A percentile compares a stretch with the other conserved stretches of the same genome.
Conservation (phyloP, 2,329 filamentous ascomycete species). For the Volutella citrinella region DNA sequence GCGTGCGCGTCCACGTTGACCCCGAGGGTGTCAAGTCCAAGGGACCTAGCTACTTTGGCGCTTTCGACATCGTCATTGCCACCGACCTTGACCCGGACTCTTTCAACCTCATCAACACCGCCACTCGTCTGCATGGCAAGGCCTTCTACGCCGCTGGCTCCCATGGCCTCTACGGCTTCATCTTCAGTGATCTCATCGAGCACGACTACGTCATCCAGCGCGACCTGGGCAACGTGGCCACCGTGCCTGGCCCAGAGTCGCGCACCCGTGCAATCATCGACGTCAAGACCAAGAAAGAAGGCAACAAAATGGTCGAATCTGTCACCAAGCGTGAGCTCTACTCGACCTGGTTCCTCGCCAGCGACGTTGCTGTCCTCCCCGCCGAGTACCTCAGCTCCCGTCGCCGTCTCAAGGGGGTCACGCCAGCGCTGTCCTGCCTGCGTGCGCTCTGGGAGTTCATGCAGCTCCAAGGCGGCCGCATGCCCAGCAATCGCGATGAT, state of each 20-base stretch:
- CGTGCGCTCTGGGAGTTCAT: constrained; percentile 85
- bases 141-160: constrained; percentile 87
- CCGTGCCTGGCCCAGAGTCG: constrained; percentile 62
- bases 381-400: constrained; percentile 65
- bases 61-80: constrained; percentile 83
- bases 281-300: constrained; percentile 67
- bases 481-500: constrained; percentile 61
- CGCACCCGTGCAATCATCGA: constrained; percentile 73
- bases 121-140: constrained; percentile 71
- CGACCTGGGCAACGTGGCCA: constrained; percentile 71
- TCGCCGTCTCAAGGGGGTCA: constrained; percentile 71
- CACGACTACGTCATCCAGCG: constrained; percentile 90
- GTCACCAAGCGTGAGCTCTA: constrained; percentile 92
- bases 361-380: constrained; percentile 68
- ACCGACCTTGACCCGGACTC: constrained; percentile 79
- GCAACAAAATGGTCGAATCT: constrained; percentile 69
- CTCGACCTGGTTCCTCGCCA: constrained; percentile 82
- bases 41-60: constrained; percentile 69
- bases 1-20: constrained; percentile 74
- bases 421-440: constrained; percentile 79
- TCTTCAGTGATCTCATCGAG: constrained; percentile 88
- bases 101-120: constrained; percentile 78
- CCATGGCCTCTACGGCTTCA: constrained; percentile 90
- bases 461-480: constrained; percentile 49
- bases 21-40: constrained; percentile 65